phyloP scores from a whole-genome alignment of 2,329 filamentous ascomycete genomes.

The Coniella vitis region DNA sequence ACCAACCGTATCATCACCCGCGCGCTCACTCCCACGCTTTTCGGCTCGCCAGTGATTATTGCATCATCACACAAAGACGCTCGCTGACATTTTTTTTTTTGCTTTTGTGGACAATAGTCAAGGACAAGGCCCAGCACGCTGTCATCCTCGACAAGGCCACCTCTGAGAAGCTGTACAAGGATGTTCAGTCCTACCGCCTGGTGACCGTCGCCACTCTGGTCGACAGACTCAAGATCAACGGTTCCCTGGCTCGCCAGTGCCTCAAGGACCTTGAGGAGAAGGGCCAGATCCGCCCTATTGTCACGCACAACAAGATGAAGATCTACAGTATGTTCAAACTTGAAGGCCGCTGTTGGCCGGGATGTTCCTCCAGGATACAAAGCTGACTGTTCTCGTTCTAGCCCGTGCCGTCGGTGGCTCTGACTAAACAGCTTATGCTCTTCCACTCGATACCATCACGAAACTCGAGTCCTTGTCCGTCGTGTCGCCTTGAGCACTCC shows the following conservation, averaged over 20 bases:
- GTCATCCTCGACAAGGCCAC: slow-evolving; percentile 98
- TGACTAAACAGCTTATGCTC: slow-evolving; percentile 29
- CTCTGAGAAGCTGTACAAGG: slow-evolving; percentile 98
- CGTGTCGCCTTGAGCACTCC: slow-evolving; percentile 9
- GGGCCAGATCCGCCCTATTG: slow-evolving; percentile 96
- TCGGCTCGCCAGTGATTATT: not conserved
- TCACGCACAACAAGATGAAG: slow-evolving; percentile 93
- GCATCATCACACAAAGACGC: not conserved
- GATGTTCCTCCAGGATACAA: not conserved
- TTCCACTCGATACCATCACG: slow-evolving; percentile 12
- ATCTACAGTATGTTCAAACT: slow-evolving; percentile 73
- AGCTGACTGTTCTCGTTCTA: slow-evolving; percentile 29
- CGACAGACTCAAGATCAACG: slow-evolving; percentile 99
- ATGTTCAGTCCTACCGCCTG: slow-evolving; percentile 99
- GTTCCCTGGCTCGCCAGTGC: slow-evolving; percentile 85
- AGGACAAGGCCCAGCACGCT: slow-evolving; percentile 99
- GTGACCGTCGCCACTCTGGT: slow-evolving; percentile 98
- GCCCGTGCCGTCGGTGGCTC: slow-evolving; percentile 55
- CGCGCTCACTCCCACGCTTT: not conserved
- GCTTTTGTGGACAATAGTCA: slow-evolving; percentile 50
- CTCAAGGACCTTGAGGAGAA: slow-evolving; percentile 93
- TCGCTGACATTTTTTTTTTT: not conserved
- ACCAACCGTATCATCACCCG: not conserved
- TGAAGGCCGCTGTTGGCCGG: not conserved
- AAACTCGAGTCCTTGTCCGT: slow-evolving; percentile 18